A percentile compares a stretch with the other conserved stretches of the same genome.
phyloP scores from a whole-genome alignment of 306 rosid species.

The Dryas drummondii region DNA sequence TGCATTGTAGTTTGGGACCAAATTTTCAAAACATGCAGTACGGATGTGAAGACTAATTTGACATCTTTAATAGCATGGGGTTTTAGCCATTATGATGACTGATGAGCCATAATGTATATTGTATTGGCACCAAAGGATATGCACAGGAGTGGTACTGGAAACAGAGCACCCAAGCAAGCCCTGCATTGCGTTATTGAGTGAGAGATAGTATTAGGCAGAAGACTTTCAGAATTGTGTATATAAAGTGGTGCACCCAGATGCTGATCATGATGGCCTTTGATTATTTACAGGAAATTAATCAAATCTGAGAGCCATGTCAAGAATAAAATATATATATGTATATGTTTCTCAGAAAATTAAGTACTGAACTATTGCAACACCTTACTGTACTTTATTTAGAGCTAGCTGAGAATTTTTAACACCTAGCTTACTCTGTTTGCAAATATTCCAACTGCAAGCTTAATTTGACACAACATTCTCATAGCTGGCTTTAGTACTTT shows the following conservation, averaged over 20 bases:
- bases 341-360: no score
- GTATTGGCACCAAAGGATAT: no score
- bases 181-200: neutral
- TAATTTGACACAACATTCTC: conserved; percentile 6
- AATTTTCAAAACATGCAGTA: neutral
- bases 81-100: neutral
- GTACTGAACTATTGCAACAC: no score
- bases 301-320: neutral
- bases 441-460: neutral
- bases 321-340: neutral
- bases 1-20: neutral
- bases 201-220: neutral
- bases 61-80: neutral
- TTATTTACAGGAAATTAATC: no score
- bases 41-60: neutral
- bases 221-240: neutral
- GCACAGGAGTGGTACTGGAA: no score
- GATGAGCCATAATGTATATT: neutral
- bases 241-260: neutral
- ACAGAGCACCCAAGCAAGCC: neutral
- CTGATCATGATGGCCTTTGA: no score
- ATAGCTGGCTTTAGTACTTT: neutral
- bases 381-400: no score
- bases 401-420: neutral
- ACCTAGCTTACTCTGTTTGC: neutral